Conservation (phyloP, 2,329 filamentous ascomycete genomes). For the Fusarium proliferatum region DNA sequence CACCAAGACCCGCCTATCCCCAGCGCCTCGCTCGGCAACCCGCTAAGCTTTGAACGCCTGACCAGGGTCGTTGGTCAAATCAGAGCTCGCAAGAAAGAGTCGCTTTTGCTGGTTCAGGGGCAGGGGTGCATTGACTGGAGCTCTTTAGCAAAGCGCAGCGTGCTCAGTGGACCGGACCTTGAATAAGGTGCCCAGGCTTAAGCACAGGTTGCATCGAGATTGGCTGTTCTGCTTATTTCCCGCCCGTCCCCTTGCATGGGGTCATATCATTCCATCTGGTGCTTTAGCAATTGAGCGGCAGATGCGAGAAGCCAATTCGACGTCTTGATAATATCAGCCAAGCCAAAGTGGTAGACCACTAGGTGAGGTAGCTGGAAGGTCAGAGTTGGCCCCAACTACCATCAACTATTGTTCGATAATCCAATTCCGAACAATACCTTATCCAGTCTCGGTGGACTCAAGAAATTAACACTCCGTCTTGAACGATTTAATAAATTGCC, state of each 20-base stretch:
- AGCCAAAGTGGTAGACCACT: not conserved
- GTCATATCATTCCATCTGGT: constrained; percentile 15
- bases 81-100: constrained; percentile 12
- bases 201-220: constrained; percentile 37
- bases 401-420: not conserved
- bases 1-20: constrained; percentile 21
- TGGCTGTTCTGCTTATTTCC: constrained; percentile 33
- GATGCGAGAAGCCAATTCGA: constrained; percentile 26
- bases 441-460: constrained; percentile 38
- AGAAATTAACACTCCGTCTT: constrained; percentile 42
- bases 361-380: not conserved
- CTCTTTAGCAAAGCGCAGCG: constrained; percentile 14
- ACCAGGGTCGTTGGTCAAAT: constrained; percentile 29
- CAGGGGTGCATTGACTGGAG: constrained; percentile 16
- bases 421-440: constrained; percentile 1
- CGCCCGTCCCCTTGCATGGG: constrained; percentile 23
- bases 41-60: constrained; percentile 32
- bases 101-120: constrained; percentile 40
- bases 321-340: not conserved
- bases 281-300: constrained; percentile 6
- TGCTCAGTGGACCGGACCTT: constrained; percentile 21
- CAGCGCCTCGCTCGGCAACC: constrained; percentile 42
- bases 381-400: not conserved
- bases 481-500: constrained; percentile 40
- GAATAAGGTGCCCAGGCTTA: constrained; percentile 16